Evolutionary conservation across 257 asterid genomes (phyloP), one percentile per base, ranked within the genome.

Genomic region (Lavandula angustifolia): DNA sequence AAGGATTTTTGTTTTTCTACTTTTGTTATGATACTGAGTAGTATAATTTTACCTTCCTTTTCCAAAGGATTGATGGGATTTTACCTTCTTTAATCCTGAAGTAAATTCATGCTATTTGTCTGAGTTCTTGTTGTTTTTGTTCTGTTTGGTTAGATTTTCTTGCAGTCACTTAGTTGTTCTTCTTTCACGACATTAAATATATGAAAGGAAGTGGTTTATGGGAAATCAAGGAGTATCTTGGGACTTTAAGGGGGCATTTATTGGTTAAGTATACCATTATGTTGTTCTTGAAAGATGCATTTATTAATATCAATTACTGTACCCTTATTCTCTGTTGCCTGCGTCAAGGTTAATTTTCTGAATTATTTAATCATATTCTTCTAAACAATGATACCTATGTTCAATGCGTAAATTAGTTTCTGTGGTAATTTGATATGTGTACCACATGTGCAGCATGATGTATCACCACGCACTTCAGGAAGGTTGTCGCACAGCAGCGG

Each of bases 401-500:
- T 32, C 13, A 31, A n/a, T 40, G 37, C 2, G 32, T 10, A 0
- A 31, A 3, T 46, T 46, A 32, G 1, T 6, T 62, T 46, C 18
- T 34, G 7, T 53, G 18, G 13, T 71, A 57, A 69, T 46, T 47
- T 48, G 18, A 11, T 38, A 44, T 60, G 66, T 42, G 73, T 67
- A 66, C 76, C 0, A 69, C 69, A 62, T 79, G 42, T 76, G 62
- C 91, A 86, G 95, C 99, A 94, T 85, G 99, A 94, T 37, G 96
- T 85, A 66, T 94, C 99, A 67, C 99, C 99, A 1, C 91, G 97
- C 61, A 90, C 97, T 69, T 94, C 97, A 18, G 99, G 99, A 40
- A 74, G 99, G 68, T 81, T 94, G 38, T 90, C 99, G 1, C 99
- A 94, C 80, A 94, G 99, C 79, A 94, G 99, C 66, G 99, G 98